A percentile compares a stretch with the other conserved stretches of the same genome.
Evolutionary conservation across 306 rosid species (phyloP).

Genomic region (Cicer bijugum): DNA sequence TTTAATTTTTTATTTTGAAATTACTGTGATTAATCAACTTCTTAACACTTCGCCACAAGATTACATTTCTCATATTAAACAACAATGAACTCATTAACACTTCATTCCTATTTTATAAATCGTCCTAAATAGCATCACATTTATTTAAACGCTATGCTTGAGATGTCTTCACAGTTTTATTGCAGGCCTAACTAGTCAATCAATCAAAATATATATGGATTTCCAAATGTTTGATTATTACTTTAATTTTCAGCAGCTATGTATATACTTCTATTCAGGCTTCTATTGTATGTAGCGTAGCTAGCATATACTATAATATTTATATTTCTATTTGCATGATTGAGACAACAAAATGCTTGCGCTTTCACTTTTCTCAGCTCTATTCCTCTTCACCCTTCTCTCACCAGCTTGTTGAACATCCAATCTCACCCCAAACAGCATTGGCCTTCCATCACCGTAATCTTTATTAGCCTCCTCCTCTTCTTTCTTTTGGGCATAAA

Average conservation of each 20-base stretch:
- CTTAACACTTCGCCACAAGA: neutral
- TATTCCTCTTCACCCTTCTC: constrained; percentile 66
- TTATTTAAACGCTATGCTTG: constrained; percentile 22
- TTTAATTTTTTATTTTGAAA: neutral
- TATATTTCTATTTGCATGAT: constrained; percentile 62
- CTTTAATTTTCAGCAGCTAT: constrained; percentile 2
- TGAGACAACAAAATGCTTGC: constrained; percentile 73
- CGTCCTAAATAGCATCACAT: constrained; percentile 2
- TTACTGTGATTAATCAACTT: neutral
- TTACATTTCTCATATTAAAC: neutral
- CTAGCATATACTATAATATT: neutral
- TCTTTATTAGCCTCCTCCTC: constrained; percentile 41
- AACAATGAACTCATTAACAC: neutral
- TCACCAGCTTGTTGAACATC: constrained; percentile 66
- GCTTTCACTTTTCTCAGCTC: constrained; percentile 57
- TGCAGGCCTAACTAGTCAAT: constrained; percentile 6
- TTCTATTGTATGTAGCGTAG: neutral
- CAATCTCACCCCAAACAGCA: constrained; percentile 83
- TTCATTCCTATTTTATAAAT: neutral
- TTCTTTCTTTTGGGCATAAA: constrained; percentile 23
- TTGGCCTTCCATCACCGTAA: constrained; percentile 59
- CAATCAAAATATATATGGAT: constrained; percentile 29
- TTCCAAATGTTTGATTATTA: constrained; percentile 32
- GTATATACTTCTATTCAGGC: neutral
- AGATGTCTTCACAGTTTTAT: constrained; percentile 35